These are phyloP conservation scores for Chaetomium globosum DNA, from an alignment of 2,329 filamentous ascomycete species.

Conservation along the genomic window DNA sequence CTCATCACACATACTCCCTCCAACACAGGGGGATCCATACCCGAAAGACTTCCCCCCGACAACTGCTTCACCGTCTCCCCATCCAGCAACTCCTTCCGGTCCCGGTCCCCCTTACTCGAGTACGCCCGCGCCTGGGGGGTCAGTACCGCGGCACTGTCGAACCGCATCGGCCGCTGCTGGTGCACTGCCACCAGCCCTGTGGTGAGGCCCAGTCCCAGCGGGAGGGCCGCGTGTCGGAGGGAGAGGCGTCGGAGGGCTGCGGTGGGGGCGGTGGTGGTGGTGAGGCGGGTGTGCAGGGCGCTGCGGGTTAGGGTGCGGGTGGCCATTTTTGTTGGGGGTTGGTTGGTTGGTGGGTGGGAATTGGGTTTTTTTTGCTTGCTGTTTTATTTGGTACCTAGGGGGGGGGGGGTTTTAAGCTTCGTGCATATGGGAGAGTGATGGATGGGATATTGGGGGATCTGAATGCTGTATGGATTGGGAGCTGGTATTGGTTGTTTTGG, in stretches of 20 bases:
- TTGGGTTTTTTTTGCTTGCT: not conserved
- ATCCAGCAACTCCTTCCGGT: conserved; percentile 37
- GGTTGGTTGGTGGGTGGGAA: not conserved
- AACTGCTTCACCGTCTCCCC: conserved; percentile 51
- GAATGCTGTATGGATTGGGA: not conserved
- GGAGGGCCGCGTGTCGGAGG: conserved; percentile 11
- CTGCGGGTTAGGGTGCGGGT: conserved; percentile 15
- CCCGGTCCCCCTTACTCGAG: conserved; percentile 14
- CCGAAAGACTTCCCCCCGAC: conserved; percentile 58
- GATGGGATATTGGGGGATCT: not conserved
- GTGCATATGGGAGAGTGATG: not conserved
- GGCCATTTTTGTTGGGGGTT: not conserved
- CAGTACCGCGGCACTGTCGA: conserved; percentile 28
- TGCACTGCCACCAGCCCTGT: conserved; percentile 34
- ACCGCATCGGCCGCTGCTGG: conserved; percentile 40
- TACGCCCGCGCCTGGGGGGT: conserved; percentile 7
- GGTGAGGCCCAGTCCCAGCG: conserved; percentile 30
- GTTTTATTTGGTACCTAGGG: too few species aligned
- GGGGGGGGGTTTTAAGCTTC: not conserved
- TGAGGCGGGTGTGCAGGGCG: not conserved
- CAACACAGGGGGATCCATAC: too few species aligned
- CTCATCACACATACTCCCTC: too few species aligned
- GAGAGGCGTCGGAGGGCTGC: not conserved
- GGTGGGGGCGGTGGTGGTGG: conserved; percentile 2
- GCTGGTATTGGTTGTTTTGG: not conserved